Evolutionary conservation across 2,329 filamentous ascomycete genomes (phyloP).

Genomic region (Scedosporium minutisporum): DNA sequence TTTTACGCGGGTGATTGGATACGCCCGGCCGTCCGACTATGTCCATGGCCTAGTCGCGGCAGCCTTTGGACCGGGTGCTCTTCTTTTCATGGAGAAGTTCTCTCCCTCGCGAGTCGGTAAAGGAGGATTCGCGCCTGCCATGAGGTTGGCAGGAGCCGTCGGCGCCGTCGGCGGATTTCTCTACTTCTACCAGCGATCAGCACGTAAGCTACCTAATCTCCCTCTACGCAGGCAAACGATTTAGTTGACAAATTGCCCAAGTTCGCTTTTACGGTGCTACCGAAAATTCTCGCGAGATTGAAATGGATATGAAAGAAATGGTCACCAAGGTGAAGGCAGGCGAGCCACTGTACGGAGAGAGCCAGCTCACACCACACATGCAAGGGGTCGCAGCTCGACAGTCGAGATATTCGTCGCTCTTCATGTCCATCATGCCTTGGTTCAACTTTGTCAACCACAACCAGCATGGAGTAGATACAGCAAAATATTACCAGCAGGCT

Average conservation of each 20-base stretch:
- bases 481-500: conserved; percentile 95
- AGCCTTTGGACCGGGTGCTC: conserved; percentile 61
- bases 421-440: conserved; percentile 81
- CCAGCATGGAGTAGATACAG: conserved; percentile 92
- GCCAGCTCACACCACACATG: conserved; percentile 71
- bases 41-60: conserved; percentile 57
- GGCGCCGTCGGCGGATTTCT: conserved; percentile 72
- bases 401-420: conserved; percentile 80
- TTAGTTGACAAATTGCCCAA: conserved; percentile 26
- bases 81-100: conserved; percentile 73
- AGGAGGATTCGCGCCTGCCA: conserved; percentile 70
- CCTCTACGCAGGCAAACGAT: not conserved
- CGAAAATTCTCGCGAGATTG: conserved; percentile 84
- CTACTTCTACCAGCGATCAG: conserved; percentile 75
- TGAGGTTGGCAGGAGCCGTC: conserved; percentile 68
- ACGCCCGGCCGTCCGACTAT: conserved; percentile 82
- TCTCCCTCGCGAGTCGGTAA: conserved; percentile 77
- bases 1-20: conserved; percentile 79
- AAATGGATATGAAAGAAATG: conserved; percentile 98
- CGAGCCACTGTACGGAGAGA: conserved; percentile 79
- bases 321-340: conserved; percentile 90
- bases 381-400: conserved; percentile 90
- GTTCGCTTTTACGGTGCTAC: conserved; percentile 93
- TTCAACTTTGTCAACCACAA: conserved; percentile 98
- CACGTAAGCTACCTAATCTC: conserved; percentile 48